Evolutionary conservation across 2,329 filamentous ascomycete species (phyloP), one percentile per base, ranked within the genome.

Genomic region (Trichoderma pleuroti): DNA sequence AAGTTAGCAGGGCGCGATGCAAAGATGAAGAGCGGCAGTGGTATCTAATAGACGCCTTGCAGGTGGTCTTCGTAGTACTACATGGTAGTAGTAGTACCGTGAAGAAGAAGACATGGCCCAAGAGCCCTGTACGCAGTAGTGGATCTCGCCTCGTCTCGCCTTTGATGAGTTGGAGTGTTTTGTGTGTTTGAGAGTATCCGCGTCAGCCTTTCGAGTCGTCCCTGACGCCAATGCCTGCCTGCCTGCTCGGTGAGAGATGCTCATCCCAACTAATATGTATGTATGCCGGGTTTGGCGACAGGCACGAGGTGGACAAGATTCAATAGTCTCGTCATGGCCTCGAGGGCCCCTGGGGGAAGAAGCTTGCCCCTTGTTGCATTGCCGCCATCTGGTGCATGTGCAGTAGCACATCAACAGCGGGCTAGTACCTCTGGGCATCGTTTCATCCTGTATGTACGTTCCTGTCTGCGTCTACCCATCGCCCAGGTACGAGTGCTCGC

Each of bases 151-250:
- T 65, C 46, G n/a, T 54, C 62, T 54, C 62, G 42, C 18, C 21
- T 65, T 49, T 65, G 62, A 65, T 54, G 62, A 52, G 46, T 34
- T 12, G 61, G 39, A 49, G 39, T 34, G 61, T 64, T 64, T 64
- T 28, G 42, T 52, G 60, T 62, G 36, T 62, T 46, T 62, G 60
- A 46, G 36, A 21, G n/a, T 21, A 9, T 14, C 42, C 36, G 61
- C 28, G 18, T 52, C 61, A 64, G 61, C 61, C 61, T 52, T 64
- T 34, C 14, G 61, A 52, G 28, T n/a, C 36, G 28, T 30, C 36
- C 36, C 60, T 28, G 60, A 30, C 9, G 46, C 42, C 39, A 26
- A 62, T 62, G 24, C 36, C n/a, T 32, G n/a, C 18, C 26, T 32
- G 39, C 39, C 42, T 10, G 26, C 28, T 59, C 28, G 62, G 46